Conservation (phyloP, 441 rosid species). For the Cnidoscolus chayamansa region DNA sequence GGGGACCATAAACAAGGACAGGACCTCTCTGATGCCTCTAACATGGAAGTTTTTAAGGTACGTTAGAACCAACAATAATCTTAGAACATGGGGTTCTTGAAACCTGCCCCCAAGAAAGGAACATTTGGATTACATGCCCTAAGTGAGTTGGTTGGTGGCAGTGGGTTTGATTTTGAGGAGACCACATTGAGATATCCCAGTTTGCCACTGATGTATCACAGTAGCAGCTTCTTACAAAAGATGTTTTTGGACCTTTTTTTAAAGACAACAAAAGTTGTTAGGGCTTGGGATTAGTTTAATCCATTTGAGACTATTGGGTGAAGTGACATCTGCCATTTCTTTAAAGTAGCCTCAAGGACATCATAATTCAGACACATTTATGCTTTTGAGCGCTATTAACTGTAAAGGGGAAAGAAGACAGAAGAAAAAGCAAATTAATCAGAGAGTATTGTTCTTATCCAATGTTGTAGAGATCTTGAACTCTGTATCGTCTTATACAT, state of each 20-base stretch:
- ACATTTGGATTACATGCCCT: background rate
- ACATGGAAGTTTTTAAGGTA: constrained; percentile 9
- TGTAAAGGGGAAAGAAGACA: constrained; percentile 27
- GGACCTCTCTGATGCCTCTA: constrained; percentile 16
- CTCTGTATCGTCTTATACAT: constrained; percentile 1
- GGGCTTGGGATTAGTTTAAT: constrained; percentile 22
- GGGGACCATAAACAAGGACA: constrained; percentile 17
- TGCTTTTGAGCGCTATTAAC: constrained; percentile 41
- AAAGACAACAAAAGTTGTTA: constrained; percentile 18
- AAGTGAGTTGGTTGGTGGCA: background rate
- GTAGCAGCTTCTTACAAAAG: constrained; percentile 19
- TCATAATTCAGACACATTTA: constrained; percentile 34
- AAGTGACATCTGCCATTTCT: constrained; percentile 15
- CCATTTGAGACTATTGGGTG: constrained; percentile 20
- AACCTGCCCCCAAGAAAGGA: background rate
- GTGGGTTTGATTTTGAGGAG: background rate
- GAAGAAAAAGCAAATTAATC: constrained; percentile 15
- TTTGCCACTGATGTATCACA: background rate
- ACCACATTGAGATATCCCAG: constrained; percentile 1
- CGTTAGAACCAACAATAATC: background rate
- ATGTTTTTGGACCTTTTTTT: constrained; percentile 26
- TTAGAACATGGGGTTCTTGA: constrained; percentile 10
- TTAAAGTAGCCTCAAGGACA: constrained; percentile 18
- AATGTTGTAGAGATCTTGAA: background rate
- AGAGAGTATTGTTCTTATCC: constrained; percentile 3